phyloP scores from a whole-genome alignment of 163 green algal species.

The Scenedesmus sp. region DNA sequence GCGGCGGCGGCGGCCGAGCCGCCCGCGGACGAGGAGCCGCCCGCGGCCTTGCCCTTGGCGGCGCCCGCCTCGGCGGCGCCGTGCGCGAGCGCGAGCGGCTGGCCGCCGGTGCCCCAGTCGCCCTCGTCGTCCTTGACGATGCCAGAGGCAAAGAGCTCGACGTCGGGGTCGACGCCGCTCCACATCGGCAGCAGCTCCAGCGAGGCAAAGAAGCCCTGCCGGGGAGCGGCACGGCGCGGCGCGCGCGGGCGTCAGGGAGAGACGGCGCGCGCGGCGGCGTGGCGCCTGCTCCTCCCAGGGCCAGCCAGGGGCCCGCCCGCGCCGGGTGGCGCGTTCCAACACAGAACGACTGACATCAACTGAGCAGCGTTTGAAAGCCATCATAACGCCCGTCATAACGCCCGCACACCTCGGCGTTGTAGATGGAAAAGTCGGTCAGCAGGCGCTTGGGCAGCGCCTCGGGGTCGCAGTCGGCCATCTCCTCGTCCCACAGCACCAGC shows the following conservation, averaged over 20 bases:
- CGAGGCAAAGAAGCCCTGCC: conserved; percentile 74
- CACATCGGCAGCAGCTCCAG: conserved; percentile 96
- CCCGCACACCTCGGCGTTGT: conserved; percentile 86
- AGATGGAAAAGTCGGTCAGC: conserved; percentile 91
- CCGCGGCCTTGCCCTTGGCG: background rate
- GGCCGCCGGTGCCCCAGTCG: conserved; percentile 71
- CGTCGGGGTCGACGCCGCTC: conserved; percentile 81
- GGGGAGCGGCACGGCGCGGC: too few relatives aligned
- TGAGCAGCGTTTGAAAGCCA: too few relatives aligned
- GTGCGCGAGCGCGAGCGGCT: conserved; percentile 52
- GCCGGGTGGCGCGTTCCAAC: too few relatives aligned
- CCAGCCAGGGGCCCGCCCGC: too few relatives aligned
- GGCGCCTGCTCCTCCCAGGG: too few relatives aligned
- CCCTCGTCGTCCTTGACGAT: conserved; percentile 77
- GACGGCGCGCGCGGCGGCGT: too few relatives aligned
- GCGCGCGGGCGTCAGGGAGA: too few relatives aligned
- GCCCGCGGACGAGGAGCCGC: background rate
- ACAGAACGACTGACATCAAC: too few relatives aligned
- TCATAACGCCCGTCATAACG: too few relatives aligned
- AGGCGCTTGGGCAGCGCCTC: conserved; percentile 78
- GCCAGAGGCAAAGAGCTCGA: conserved; percentile 75
- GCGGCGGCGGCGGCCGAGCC: background rate
- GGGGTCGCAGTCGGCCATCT: conserved; percentile 84
- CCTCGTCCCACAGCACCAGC: conserved; percentile 83
- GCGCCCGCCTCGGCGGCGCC: background rate